phyloP scores from a whole-genome alignment of 2,329 filamentous ascomycete genomes.

The Xylaria sp. region DNA sequence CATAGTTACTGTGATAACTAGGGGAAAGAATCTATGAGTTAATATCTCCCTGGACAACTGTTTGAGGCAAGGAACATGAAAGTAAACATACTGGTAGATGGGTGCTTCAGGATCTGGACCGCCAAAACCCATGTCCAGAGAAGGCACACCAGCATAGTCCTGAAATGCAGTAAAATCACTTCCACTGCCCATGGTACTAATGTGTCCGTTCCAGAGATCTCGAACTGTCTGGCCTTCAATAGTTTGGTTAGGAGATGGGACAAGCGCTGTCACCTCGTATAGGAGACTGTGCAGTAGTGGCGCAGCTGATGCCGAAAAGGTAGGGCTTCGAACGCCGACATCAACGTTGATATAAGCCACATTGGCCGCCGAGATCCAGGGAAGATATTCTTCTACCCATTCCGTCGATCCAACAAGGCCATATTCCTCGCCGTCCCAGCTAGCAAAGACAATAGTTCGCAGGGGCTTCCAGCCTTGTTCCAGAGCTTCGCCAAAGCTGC shows the following conservation, averaged over 20 bases:
- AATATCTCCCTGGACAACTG: background rate
- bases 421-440: slow-evolving; percentile 85
- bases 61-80: background rate
- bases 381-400: slow-evolving; percentile 89
- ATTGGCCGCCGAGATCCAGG: slow-evolving; percentile 75
- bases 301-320: slow-evolving; percentile 70
- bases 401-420: slow-evolving; percentile 86
- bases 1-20: slow-evolving; percentile 86
- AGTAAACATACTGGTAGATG: slow-evolving; percentile 61
- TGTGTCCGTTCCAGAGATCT: slow-evolving; percentile 69
- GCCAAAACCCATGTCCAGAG: slow-evolving; percentile 67
- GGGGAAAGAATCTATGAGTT: background rate
- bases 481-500: slow-evolving; percentile 73
- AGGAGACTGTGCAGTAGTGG: slow-evolving; percentile 78
- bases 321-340: slow-evolving; percentile 68
- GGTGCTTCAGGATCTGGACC: slow-evolving; percentile 51
- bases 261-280: slow-evolving; percentile 66
- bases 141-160: slow-evolving; percentile 71
- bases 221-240: slow-evolving; percentile 69
- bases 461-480: slow-evolving; percentile 80
- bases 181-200: slow-evolving; percentile 72
- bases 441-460: slow-evolving; percentile 88
- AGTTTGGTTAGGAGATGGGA: slow-evolving; percentile 78
- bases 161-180: slow-evolving; percentile 79
- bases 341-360: slow-evolving; percentile 90